A percentile compares a stretch with the other conserved stretches of the same genome.
These are phyloP conservation scores for Zygosaccharomyces bailii DNA, from an alignment of 805 yeast species.

Conservation along the genomic window DNA sequence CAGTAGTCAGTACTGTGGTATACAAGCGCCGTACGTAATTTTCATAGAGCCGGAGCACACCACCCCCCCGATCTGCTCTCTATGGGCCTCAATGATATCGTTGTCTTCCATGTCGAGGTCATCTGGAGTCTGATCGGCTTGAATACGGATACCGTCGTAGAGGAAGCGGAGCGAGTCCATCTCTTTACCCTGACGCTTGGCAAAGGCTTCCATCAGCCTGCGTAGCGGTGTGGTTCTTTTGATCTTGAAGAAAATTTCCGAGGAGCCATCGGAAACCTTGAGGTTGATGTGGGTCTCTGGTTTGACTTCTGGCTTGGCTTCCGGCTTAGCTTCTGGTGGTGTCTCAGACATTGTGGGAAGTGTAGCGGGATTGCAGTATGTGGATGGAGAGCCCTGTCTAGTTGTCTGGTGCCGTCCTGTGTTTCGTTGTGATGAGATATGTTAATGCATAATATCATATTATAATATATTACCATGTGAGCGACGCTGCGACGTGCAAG, in stretches of 20 bases:
- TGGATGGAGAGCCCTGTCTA: neutral
- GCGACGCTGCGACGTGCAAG: neutral
- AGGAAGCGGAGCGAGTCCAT: constrained; percentile 79
- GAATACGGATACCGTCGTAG: constrained; percentile 88
- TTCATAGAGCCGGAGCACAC: neutral
- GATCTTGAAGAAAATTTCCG: constrained; percentile 94
- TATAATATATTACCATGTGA: neutral
- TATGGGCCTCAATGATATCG: constrained; percentile 94
- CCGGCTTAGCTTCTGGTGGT: constrained; percentile 38
- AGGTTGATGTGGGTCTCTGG: constrained; percentile 84
- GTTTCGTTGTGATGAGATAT: neutral
- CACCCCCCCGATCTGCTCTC: constrained; percentile 81
- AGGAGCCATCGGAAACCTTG: constrained; percentile 89
- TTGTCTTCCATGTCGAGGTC: constrained; percentile 91
- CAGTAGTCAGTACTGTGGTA: neutral
- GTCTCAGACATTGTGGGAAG: constrained; percentile 27
- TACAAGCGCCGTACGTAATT: neutral
- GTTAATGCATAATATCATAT: neutral
- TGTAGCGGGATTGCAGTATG: no score
- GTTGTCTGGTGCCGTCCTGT: neutral
- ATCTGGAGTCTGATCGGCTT: constrained; percentile 88
- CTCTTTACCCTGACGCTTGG: constrained; percentile 94
- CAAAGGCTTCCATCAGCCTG: constrained; percentile 96
- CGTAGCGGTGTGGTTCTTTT: constrained; percentile 87
- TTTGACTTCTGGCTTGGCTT: constrained; percentile 49